A percentile compares a stretch with the other conserved stretches of the same genome.
These are phyloP conservation scores for Chimonanthus praecox DNA, from an alignment of 164 flowering plant genomes.

Conservation along the genomic window DNA sequence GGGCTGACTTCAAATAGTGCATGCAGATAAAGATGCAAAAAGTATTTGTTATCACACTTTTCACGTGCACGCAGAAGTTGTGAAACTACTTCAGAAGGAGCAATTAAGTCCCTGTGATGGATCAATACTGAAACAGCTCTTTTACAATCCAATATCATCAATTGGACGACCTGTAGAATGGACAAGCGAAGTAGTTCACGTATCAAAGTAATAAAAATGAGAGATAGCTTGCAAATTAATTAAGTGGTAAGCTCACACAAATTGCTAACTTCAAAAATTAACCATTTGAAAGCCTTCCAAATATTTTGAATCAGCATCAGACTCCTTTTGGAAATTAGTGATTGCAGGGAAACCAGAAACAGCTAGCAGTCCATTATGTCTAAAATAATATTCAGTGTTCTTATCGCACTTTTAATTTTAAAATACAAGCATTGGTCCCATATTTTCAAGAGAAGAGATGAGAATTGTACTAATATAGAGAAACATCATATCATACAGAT, in stretches of 20 bases:
- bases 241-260: background rate
- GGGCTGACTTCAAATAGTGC: slow-evolving; percentile 70
- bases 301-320: background rate
- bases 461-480: too few relatives aligned
- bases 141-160: slow-evolving; percentile 85
- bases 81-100: slow-evolving; percentile 71
- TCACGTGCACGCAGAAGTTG: slow-evolving; percentile 58
- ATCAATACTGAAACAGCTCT: slow-evolving; percentile 74
- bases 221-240: background rate
- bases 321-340: background rate
- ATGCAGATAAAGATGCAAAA: slow-evolving; percentile 84
- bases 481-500: too few relatives aligned
- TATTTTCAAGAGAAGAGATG: too few relatives aligned
- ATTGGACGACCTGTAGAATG: slow-evolving; percentile 63
- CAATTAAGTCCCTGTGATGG: slow-evolving; percentile 62
- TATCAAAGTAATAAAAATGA: background rate
- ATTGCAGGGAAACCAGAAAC: too few relatives aligned
- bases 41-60: slow-evolving; percentile 65
- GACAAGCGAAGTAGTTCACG: background rate
- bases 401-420: too few relatives aligned
- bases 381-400: too few relatives aligned
- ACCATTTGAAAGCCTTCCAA: background rate
- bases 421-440: too few relatives aligned
- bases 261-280: background rate
- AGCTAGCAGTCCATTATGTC: too few relatives aligned